A percentile compares a stretch with the other conserved stretches of the same genome.
These are phyloP conservation scores for Ophiostoma australiae DNA, from an alignment of 2,329 filamentous ascomycete genomes.

Conservation along the genomic window DNA sequence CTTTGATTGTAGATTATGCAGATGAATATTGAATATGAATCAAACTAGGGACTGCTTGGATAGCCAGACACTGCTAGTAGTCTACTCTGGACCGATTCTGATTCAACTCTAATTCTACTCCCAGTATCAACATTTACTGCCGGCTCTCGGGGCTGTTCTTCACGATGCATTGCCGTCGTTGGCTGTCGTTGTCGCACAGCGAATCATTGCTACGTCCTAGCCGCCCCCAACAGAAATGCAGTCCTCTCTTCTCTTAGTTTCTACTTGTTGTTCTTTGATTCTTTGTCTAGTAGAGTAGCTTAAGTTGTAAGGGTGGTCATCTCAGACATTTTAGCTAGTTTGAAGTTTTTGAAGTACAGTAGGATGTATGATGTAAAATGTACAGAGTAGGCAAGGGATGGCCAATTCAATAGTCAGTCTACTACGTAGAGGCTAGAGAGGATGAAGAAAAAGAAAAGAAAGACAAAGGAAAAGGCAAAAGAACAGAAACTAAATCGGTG, in stretches of 20 bases:
- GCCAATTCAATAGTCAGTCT: background rate
- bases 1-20: background rate
- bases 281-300: background rate
- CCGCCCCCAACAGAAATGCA: background rate
- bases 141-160: background rate
- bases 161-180: background rate
- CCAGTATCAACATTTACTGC: background rate
- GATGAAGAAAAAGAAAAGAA: background rate
- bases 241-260: background rate
- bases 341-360: too few species aligned
- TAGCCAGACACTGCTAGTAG: background rate
- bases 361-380: background rate
- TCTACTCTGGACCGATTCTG: too few species aligned
- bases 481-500: background rate
- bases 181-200: background rate
- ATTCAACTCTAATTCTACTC: too few species aligned
- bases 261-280: background rate
- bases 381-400: constrained; percentile 1
- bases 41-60: background rate
- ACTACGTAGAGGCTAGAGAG: too few species aligned
- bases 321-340: background rate
- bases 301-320: background rate
- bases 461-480: background rate
- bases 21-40: background rate
- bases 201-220: background rate